Percentiles rank a stretch among this genome's conserved stretches.
Conservation (phyloP, 176 grass and related monocot species). For the Carex pumila region DNA sequence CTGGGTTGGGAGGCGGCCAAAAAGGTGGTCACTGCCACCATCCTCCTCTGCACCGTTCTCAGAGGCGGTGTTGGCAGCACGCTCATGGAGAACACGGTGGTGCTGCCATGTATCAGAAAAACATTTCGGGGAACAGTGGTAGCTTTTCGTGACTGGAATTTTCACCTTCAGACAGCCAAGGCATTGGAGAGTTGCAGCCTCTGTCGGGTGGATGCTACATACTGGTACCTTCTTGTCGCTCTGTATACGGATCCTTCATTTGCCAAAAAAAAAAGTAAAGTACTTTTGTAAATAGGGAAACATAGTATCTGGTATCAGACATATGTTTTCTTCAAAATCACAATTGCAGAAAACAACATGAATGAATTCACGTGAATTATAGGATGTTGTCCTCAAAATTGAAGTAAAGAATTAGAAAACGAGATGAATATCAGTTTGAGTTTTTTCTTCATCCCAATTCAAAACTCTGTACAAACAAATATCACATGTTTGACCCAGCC, state of each 20-base stretch:
- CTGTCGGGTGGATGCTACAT: slow-evolving; percentile 91
- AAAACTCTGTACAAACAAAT: neutral
- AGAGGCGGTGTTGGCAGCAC: slow-evolving; percentile 60
- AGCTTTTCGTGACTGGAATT: slow-evolving; percentile 89
- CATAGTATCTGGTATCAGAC: neutral
- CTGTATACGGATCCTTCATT: slow-evolving; percentile 87
- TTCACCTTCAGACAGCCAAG: slow-evolving; percentile 92
- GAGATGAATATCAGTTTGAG: neutral
- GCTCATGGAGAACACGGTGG: slow-evolving; percentile 88
- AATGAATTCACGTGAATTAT: neutral
- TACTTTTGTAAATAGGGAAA: slow-evolving; percentile 8
- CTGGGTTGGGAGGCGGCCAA: slow-evolving; percentile 42
- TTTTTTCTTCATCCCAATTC: neutral
- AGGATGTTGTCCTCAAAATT: neutral
- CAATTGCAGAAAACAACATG: neutral
- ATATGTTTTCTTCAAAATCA: neutral
- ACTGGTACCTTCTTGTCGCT: slow-evolving; percentile 67
- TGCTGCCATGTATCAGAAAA: slow-evolving; percentile 96
- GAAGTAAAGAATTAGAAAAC: neutral
- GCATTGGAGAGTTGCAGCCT: slow-evolving; percentile 91
- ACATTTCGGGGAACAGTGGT: slow-evolving; percentile 86
- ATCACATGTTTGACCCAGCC: neutral
- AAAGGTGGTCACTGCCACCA: slow-evolving; percentile 37
- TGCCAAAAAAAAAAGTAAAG: slow-evolving; percentile 21
- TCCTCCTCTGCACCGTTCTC: slow-evolving; percentile 96